Evolutionary conservation across 2,329 filamentous ascomycete genomes (phyloP).

Genomic region (Metarhizium robertsii): DNA sequence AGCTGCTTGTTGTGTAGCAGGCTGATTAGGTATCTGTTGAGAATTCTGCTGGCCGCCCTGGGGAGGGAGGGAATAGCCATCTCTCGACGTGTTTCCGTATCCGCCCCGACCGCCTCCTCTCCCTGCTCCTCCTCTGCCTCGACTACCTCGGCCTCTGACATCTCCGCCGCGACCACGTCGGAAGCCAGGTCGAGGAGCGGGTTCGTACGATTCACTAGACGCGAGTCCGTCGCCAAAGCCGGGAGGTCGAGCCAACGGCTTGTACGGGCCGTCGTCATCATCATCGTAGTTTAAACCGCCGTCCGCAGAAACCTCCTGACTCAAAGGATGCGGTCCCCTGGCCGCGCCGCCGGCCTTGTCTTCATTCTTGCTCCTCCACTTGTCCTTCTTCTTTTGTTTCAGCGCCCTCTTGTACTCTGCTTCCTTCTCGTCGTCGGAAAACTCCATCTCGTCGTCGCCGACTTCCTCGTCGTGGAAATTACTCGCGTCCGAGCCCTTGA

Average conservation of each 20-base stretch:
- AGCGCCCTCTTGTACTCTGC: slow-evolving; percentile 64
- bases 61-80: slow-evolving; percentile 33
- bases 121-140: slow-evolving; percentile 32
- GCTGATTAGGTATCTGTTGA: slow-evolving; percentile 21
- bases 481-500: slow-evolving; percentile 88
- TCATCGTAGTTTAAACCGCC: slow-evolving; percentile 58
- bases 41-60: slow-evolving; percentile 19
- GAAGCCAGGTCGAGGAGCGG: slow-evolving; percentile 19
- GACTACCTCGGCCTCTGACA: slow-evolving; percentile 27
- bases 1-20: slow-evolving; percentile 7
- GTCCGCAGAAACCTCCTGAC: slow-evolving; percentile 28
- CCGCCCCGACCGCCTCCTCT: slow-evolving; percentile 28
- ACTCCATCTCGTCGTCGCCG: slow-evolving; percentile 78
- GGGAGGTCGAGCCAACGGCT: slow-evolving; percentile 57
- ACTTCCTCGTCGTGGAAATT: slow-evolving; percentile 93
- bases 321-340: slow-evolving; percentile 29
- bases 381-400: slow-evolving; percentile 56
- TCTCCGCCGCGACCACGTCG: slow-evolving; percentile 31
- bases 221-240: slow-evolving; percentile 47
- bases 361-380: slow-evolving; percentile 32
- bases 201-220: slow-evolving; percentile 28
- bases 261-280: slow-evolving; percentile 61
- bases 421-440: slow-evolving; percentile 94
- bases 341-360: slow-evolving; percentile 24
- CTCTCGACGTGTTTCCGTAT: slow-evolving; percentile 17